These are phyloP conservation scores for Biancaea sappan DNA, from an alignment of 306 rosid species.

Conservation along the genomic window DNA sequence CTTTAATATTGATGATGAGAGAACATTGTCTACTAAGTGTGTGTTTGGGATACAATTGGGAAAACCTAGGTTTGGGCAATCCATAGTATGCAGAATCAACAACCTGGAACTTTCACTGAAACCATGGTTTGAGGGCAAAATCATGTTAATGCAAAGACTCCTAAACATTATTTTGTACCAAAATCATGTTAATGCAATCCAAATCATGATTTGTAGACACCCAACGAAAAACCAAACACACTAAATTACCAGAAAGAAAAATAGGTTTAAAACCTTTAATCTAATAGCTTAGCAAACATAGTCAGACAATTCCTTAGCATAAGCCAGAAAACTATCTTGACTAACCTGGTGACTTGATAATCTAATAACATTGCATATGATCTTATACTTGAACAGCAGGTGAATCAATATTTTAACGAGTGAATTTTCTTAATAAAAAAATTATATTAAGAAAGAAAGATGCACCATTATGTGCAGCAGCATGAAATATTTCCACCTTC, in stretches of 20 bases:
- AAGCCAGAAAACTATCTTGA: neutral
- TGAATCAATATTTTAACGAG: neutral
- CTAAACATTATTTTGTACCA: too few species aligned
- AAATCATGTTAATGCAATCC: too few species aligned
- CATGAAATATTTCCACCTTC: too few species aligned
- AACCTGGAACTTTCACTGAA: too few species aligned
- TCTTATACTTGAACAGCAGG: neutral
- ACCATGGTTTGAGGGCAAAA: too few species aligned
- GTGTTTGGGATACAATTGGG: too few species aligned
- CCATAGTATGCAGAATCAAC: too few species aligned
- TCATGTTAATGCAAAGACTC: too few species aligned
- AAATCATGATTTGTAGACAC: too few species aligned
- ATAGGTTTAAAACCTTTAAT: neutral
- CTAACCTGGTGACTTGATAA: neutral
- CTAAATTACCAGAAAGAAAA: neutral
- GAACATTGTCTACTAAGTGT: neutral
- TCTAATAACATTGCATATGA: neutral
- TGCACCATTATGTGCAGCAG: neutral
- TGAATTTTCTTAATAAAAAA: neutral
- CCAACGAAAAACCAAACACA: too few species aligned
- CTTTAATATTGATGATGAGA: conserved; percentile 3
- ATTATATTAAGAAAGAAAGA: neutral
- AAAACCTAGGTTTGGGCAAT: too few species aligned
- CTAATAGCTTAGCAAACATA: neutral
- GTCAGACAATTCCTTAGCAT: neutral